Conservation (phyloP, 345 rosid genomes). For the Tarenaya hassleriana region DNA sequence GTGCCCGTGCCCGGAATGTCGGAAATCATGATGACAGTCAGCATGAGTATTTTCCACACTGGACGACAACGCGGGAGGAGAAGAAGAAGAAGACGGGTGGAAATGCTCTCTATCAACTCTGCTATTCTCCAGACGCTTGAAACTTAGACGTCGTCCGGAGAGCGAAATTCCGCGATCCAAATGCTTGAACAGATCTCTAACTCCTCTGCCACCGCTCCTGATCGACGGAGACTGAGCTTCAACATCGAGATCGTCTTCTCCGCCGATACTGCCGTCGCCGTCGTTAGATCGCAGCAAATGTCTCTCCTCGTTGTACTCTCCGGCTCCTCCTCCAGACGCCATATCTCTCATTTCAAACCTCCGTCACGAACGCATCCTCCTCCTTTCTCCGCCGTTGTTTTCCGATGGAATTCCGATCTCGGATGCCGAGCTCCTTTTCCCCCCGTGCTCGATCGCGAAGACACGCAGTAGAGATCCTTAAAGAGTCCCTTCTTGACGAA, state of each 20-base stretch:
- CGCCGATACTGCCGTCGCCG: constrained; percentile 19
- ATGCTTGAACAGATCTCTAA: constrained; percentile 55
- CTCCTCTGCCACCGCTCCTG: constrained; percentile 23
- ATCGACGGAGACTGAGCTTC: constrained; percentile 35
- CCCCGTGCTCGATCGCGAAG: too few relatives aligned
- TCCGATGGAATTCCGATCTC: background rate
- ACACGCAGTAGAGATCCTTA: constrained; percentile 21
- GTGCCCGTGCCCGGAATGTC: constrained; percentile 22
- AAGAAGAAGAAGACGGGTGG: constrained; percentile 20
- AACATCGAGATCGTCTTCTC: constrained; percentile 17
- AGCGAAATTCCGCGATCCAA: constrained; percentile 56
- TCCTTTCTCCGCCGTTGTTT: background rate
- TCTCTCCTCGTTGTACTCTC: constrained; percentile 36
- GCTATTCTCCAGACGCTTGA: constrained; percentile 37
- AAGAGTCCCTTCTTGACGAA: constrained; percentile 2
- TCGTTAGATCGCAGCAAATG: constrained; percentile 33
- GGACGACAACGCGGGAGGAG: constrained; percentile 9
- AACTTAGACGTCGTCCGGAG: constrained; percentile 46
- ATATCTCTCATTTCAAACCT: constrained; percentile 8
- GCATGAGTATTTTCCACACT: constrained; percentile 21
- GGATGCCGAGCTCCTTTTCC: background rate
- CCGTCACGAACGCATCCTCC: constrained; percentile 15
- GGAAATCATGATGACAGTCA: constrained; percentile 19
- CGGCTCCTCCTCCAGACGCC: constrained; percentile 30
- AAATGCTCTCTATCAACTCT: constrained; percentile 35